Percentiles rank a stretch among this genome's conserved stretches.
Conservation (phyloP, 345 rosid genomes). For the Lenwebbia sp. region DNA sequence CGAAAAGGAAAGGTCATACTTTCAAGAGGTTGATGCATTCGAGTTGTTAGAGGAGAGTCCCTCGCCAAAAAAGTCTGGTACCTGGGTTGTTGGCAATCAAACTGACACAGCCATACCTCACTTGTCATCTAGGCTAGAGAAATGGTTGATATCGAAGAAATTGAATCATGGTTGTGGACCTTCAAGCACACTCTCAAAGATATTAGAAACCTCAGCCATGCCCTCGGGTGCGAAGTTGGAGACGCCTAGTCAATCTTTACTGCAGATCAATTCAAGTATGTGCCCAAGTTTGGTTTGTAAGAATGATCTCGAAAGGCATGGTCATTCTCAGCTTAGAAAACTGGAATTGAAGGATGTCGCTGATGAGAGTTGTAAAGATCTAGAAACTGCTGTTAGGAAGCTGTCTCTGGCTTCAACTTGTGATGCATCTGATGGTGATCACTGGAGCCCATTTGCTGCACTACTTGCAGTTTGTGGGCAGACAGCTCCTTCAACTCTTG, state of each 20-base stretch:
- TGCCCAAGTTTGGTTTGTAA: conserved; percentile 20
- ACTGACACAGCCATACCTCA: conserved; percentile 32
- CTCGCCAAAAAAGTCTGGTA: conserved; percentile 65
- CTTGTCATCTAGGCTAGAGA: conserved; percentile 60
- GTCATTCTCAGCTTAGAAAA: conserved; percentile 7
- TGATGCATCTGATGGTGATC: conserved; percentile 23
- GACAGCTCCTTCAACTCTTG: conserved; percentile 39
- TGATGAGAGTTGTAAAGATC: conserved; percentile 17
- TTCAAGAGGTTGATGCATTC: conserved; percentile 83
- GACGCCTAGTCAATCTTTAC: conserved; percentile 36
- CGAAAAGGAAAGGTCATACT: conserved; percentile 65
- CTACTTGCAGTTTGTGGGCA: conserved; percentile 65
- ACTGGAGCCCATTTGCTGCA: conserved; percentile 41
- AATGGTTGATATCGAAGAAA: conserved; percentile 61
- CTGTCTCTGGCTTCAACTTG: conserved; percentile 59
- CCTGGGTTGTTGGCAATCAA: conserved; percentile 53
- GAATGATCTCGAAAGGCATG: conserved; percentile 12
- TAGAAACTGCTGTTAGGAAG: conserved; percentile 50
- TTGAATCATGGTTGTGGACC: conserved; percentile 40
- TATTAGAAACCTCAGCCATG: conserved; percentile 49
- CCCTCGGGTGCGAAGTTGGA: conserved; percentile 15
- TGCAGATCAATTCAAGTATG: conserved; percentile 5
- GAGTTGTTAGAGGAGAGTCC: conserved; percentile 96
- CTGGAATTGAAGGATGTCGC: background rate
- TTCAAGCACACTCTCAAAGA: conserved; percentile 71